Evolutionary conservation across 2,329 filamentous ascomycete genomes (phyloP), one percentile per base, ranked within the genome.

Genomic region (Cadophora gregata): DNA sequence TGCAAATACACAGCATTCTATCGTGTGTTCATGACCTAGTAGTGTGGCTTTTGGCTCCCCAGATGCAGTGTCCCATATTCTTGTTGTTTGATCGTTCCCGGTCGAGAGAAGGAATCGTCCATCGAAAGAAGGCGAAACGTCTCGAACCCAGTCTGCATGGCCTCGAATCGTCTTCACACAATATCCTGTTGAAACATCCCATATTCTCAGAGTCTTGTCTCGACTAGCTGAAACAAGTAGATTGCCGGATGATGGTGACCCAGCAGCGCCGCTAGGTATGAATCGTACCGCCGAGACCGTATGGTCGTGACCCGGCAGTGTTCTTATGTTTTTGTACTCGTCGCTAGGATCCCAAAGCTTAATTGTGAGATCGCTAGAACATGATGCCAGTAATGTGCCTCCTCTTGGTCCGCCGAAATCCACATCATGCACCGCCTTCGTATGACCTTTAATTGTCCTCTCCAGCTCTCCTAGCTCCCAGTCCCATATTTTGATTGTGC

Each of bases 401-500:
- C 92, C 91, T 75, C 91, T 85, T 1, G 93, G 93, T 0, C 94
- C 94, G 45, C 95, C 94, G 80, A 92, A 97, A 75, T 97, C 94
- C 42, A 97, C 88, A 76, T 97, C 93, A 31, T 96, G 81, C 0
- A 97, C 93, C 3, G 93, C 88, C 76, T 92, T 93, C 5, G 93
- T 97, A 76, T 97, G 95, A 1, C 93, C 93, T 77, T 97, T 97
- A 65, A 97, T 86, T 0, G 94, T 97, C 69, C 90, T 84, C 78
- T 97, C 94, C 4, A 97, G 83, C 79, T 97, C 94, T 58, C 95
- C 95, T 27, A 96, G 81, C 75, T 97, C 94, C 91, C 93, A 97
- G 76, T 97, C 94, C 94, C 94, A 97, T 64, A 97, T 94, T 76
- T 97, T 97, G 78, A 98, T 97, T 8, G 92, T 97, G 63, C 88